These are phyloP conservation scores for Cladosporium sphaerospermum DNA, from an alignment of 2,329 filamentous ascomycete species.

Conservation along the genomic window DNA sequence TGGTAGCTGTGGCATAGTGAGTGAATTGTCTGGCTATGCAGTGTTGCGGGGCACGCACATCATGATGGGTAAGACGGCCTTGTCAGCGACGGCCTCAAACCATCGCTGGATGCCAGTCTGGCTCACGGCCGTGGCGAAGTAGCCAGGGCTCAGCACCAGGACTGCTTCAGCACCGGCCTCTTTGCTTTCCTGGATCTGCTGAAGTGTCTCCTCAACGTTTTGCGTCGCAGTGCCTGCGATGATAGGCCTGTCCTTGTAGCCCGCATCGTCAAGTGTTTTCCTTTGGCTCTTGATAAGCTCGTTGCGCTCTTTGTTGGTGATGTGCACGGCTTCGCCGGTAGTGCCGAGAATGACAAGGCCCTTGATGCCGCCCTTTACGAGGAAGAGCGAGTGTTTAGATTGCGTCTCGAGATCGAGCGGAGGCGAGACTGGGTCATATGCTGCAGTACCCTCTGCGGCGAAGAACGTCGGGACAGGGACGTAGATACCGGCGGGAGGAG, in stretches of 20 bases:
- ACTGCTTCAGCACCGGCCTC: slow-evolving; percentile 57
- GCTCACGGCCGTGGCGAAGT: slow-evolving; percentile 54
- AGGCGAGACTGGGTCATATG: slow-evolving; percentile 42
- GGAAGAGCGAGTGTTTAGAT: slow-evolving; percentile 52
- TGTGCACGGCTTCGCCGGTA: slow-evolving; percentile 59
- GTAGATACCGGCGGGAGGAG: slow-evolving; percentile 50
- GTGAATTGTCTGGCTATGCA: slow-evolving; percentile 21
- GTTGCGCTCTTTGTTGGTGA: slow-evolving; percentile 52
- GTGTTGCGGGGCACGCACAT: slow-evolving; percentile 36
- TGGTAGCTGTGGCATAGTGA: slow-evolving; percentile 40
- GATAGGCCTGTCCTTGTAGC: slow-evolving; percentile 54
- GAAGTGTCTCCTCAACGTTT: slow-evolving; percentile 55
- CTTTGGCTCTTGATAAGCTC: slow-evolving; percentile 51
- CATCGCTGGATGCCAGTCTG: slow-evolving; percentile 56
- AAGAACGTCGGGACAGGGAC: slow-evolving; percentile 62
- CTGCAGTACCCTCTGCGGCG: slow-evolving; percentile 40
- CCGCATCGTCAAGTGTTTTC: slow-evolving; percentile 49
- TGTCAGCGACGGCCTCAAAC: slow-evolving; percentile 56
- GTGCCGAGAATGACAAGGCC: slow-evolving; percentile 59
- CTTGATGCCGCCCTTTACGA: slow-evolving; percentile 54
- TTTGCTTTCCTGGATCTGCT: slow-evolving; percentile 50
- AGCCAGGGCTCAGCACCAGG: slow-evolving; percentile 58
- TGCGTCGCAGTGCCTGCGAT: slow-evolving; percentile 59
- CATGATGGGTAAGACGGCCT: slow-evolving; percentile 54
- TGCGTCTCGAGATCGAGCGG: slow-evolving; percentile 55